Evolutionary conservation across 768 basidiomycete genomes (phyloP).

Genomic region (Multifurca ochricompacta): DNA sequence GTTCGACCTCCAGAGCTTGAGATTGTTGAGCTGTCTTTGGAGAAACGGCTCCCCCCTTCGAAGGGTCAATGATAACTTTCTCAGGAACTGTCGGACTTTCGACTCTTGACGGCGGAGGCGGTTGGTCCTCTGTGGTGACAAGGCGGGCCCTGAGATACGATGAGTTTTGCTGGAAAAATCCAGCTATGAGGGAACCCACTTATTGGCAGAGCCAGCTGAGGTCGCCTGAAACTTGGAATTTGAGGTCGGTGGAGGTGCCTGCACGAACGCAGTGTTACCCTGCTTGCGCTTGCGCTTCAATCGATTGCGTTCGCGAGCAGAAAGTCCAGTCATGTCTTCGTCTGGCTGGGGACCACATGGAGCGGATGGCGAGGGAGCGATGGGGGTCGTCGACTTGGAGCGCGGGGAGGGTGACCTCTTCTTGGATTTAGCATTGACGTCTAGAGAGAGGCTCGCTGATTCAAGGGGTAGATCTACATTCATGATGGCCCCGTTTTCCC

Average conservation of each 20-base stretch:
- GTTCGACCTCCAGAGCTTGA: constrained; percentile 65
- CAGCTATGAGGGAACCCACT: constrained; percentile 32
- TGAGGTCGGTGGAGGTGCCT: constrained; percentile 48
- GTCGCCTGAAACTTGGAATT: constrained; percentile 57
- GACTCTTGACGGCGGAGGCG: constrained; percentile 40
- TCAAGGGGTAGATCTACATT: constrained; percentile 31
- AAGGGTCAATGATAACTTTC: constrained; percentile 69
- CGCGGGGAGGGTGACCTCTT: constrained; percentile 33
- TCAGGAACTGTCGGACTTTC: constrained; percentile 54
- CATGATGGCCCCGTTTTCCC: constrained; percentile 27
- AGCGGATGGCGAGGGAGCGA: constrained; percentile 43
- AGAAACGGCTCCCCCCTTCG: constrained; percentile 78
- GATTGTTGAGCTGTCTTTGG: constrained; percentile 72
- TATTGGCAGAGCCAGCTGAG: constrained; percentile 50
- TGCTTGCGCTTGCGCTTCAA: constrained; percentile 91
- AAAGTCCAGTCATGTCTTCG: constrained; percentile 50
- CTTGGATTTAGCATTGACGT: constrained; percentile 23
- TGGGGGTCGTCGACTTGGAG: constrained; percentile 39
- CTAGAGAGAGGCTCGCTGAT: constrained; percentile 40
- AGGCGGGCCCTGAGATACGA: constrained; percentile 53
- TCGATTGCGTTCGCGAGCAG: constrained; percentile 88
- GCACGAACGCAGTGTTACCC: constrained; percentile 76
- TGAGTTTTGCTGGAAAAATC: neutral
- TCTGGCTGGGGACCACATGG: constrained; percentile 34
- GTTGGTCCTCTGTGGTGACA: constrained; percentile 54